Evolutionary conservation across 2,329 filamentous ascomycete genomes (phyloP).

Genomic region (Nigrospora oryzae): DNA sequence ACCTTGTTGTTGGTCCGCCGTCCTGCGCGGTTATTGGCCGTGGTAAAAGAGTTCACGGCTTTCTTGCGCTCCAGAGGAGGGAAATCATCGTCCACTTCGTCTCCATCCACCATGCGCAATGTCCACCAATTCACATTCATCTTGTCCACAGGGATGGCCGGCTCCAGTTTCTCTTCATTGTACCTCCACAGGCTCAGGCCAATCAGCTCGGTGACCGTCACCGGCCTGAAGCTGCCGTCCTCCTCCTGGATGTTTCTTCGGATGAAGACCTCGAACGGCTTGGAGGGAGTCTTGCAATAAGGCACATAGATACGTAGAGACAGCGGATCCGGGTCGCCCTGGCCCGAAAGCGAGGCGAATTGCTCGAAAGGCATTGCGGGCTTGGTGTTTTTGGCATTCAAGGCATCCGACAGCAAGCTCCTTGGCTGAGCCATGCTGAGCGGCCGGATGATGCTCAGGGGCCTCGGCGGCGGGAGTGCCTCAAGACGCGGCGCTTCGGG

Average conservation of each 20-base stretch:
- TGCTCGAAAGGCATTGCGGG: slow-evolving; percentile 65
- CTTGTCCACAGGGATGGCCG: slow-evolving; percentile 54
- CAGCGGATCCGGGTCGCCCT: slow-evolving; percentile 69
- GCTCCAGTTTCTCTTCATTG: slow-evolving; percentile 66
- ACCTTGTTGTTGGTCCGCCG: slow-evolving; percentile 64
- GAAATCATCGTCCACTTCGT: slow-evolving; percentile 80
- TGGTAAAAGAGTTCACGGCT: slow-evolving; percentile 69
- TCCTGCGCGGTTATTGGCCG: slow-evolving; percentile 64
- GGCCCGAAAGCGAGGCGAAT: slow-evolving; percentile 68
- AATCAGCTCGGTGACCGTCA: slow-evolving; percentile 74
- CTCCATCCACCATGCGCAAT: slow-evolving; percentile 75
- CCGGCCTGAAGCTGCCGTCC: slow-evolving; percentile 50
- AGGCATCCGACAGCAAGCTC: slow-evolving; percentile 62
- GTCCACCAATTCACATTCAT: slow-evolving; percentile 77
- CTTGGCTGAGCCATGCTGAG: slow-evolving; percentile 61
- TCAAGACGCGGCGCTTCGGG: slow-evolving; percentile 49
- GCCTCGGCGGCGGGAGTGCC: slow-evolving; percentile 63
- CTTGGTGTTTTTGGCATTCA: slow-evolving; percentile 65
- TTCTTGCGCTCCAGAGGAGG: slow-evolving; percentile 68
- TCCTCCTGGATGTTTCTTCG: slow-evolving; percentile 61
- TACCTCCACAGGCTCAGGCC: slow-evolving; percentile 73
- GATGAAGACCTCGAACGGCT: slow-evolving; percentile 65
- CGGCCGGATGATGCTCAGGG: slow-evolving; percentile 54
- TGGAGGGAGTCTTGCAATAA: slow-evolving; percentile 55
- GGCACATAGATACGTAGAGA: slow-evolving; percentile 71